Evolutionary conservation across 768 basidiomycete genomes (phyloP), one percentile per base, ranked within the genome.

Genomic region (Mrakia blollopis): DNA sequence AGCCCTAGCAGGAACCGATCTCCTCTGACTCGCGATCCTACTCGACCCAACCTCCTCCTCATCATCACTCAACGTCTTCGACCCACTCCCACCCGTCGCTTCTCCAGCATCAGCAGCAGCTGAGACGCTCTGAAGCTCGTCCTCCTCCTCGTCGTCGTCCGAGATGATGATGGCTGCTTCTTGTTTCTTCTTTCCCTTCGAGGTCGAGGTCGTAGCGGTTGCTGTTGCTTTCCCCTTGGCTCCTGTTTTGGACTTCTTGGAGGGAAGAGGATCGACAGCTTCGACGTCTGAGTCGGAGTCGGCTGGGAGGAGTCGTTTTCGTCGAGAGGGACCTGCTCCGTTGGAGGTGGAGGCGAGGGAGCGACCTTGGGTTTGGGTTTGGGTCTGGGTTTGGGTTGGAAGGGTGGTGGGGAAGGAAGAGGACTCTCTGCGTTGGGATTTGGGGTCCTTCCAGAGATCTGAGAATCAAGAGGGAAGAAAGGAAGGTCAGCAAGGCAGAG

Each of bases 381-480:
- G 65, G 65, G 65, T 68, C 21, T 39, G 37, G 25, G 57, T n/a
- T 25, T 25, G 57, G 57, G 57, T 57, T 7, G 25, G 25, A 8
- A 37, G 65, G 37, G 65, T 39, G 23, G 37, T 39, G 39, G 37
- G 35, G 21, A 25, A 25, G 25, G 65, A 41, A 25, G 37, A 41
- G 37, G 37, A 21, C 8, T 35, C 35, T 25, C 14, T 16, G 21
- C 18, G 35, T 68, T 37, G 25, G 25, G 16, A 39, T 39, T 68
- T 39, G 65, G 65, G 44, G 25, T 18, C 35, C n/a, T 68, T 68
- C 65, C 65, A 68, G 37, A 39, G 35, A 25, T 68, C 65, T 68
- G 37, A 41, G 28, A n/a, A 57, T 3, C 16, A 16, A 52, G 14
- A 2, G 65, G 44, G 37, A 37, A 37, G 35, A 23, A n/a, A 32